Base-by-base conservation (phyloP, 2,329 filamentous ascomycete species). In the Alternaria sp. region DNA sequence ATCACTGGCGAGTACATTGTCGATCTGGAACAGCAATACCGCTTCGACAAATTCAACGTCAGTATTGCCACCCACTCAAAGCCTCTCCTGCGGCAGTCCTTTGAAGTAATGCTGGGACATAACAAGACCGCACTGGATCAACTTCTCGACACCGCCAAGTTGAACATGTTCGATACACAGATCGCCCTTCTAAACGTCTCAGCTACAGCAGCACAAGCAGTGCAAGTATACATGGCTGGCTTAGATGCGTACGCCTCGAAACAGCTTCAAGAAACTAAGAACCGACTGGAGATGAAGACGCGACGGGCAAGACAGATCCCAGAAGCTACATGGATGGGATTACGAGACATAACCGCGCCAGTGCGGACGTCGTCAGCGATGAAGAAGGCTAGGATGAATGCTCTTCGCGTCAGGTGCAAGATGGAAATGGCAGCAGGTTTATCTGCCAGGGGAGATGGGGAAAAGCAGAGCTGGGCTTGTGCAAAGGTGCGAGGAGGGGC, bases 1-100 rank as follows among this genome's bases (percentile, higher is more conserved):
- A 84, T 86, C 58, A 82, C 85, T 34, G 84, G 84, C 9, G 82
- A 85, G 8, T 86, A 86, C 64, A 80, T 83, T 14, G 74, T 87
- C 38, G 81, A 81, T 28, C 72, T 87, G 16, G 81, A 84, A 51
- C 78, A 81, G 44, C 81, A 82, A 59, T 81, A 86, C 67, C 80
- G 83, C 10, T 79, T 82, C 55, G 83, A 84, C 3, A 63, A 75
- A 22, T 76, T 87, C 63, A 82, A 85, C 59, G 78, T 87, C 38
- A 83, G 79, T 32, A 80, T 86, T 48, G 67, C 66, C 27, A 75
- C 75, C 25, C 69, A 73, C 54, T 74, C 74, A n/a, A 79, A 77
- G 60, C 76, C 77, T n/a, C 64, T 75, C 2, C 62, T 78, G n/a
- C 67, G 69, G 41, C 74, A 78, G 54, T 69, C 70, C 3, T 75